These are phyloP conservation scores for Vigna angularis DNA, from an alignment of 306 rosid species.

Conservation along the genomic window DNA sequence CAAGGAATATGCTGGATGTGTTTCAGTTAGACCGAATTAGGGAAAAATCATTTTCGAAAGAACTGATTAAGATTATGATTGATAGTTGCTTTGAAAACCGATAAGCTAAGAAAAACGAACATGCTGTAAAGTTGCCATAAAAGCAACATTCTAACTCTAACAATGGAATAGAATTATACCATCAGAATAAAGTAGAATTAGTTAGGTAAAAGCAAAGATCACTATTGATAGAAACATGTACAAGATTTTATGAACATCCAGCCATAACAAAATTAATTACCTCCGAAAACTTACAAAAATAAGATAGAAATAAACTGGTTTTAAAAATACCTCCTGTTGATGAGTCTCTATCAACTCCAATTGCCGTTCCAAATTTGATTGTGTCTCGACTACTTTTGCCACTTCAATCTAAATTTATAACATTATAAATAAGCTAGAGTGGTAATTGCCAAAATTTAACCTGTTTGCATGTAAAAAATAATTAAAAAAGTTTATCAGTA, in stretches of 20 bases:
- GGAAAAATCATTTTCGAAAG: neutral
- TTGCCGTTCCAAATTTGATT: conserved; percentile 85
- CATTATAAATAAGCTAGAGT: conserved; percentile 36
- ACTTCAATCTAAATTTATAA: conserved; percentile 78
- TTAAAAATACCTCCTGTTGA: conserved; percentile 84
- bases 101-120: neutral
- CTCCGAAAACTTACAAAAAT: neutral
- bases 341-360: conserved; percentile 94
- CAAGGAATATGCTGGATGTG: neutral
- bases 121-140: neutral
- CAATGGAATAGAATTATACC: neutral
- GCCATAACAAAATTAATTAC: conserved; percentile 16
- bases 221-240: neutral
- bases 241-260: neutral
- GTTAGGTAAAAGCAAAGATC: conserved; percentile 8
- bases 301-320: conserved; percentile 23
- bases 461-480: neutral
- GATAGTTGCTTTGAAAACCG: neutral
- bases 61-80: neutral
- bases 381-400: conserved; percentile 91
- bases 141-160: conserved; percentile 20
- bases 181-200: conserved; percentile 19
- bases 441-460: conserved; percentile 10
- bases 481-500: conserved; percentile 18
- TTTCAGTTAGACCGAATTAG: neutral